Percentiles rank a stretch among this genome's conserved stretches.
Evolutionary conservation across 2,329 filamentous ascomycete species (phyloP).

Genomic region (Pseudodiploospora longispora): DNA sequence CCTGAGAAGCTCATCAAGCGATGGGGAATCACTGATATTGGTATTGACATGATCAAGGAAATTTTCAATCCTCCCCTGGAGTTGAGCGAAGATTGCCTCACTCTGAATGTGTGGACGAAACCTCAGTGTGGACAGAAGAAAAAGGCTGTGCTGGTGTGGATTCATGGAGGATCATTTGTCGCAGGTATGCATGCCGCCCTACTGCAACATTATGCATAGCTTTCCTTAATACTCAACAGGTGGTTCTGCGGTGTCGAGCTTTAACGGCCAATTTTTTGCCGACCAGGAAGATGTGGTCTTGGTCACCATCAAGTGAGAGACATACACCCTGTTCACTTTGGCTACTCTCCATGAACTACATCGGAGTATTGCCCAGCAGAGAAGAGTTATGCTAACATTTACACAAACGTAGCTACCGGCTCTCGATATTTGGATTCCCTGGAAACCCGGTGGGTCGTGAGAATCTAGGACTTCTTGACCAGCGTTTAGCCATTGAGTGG

Average conservation of each 20-base stretch:
- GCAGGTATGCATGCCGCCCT: not conserved
- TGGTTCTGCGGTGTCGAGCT: not conserved
- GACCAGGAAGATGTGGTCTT: slow-evolving; percentile 35
- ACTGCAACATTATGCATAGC: too few species aligned
- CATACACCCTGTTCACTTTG: too few species aligned
- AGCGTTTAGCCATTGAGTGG: slow-evolving; percentile 24
- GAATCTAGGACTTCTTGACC: slow-evolving; percentile 21
- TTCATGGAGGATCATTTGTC: slow-evolving; percentile 21
- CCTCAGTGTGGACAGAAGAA: slow-evolving; percentile 19
- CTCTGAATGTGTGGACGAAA: slow-evolving; percentile 30
- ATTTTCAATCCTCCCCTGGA: slow-evolving; percentile 16
- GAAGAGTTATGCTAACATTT: too few species aligned
- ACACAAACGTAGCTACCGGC: slow-evolving; percentile 23
- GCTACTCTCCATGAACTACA: too few species aligned
- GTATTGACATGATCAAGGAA: not conserved
- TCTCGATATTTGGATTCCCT: slow-evolving; percentile 35
- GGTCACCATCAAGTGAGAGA: slow-evolving; percentile 31
- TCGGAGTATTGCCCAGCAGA: too few species aligned
- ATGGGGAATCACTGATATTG: not conserved
- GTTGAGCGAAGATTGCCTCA: slow-evolving; percentile 26
- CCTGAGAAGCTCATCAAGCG: not conserved
- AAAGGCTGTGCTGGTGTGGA: slow-evolving; percentile 30
- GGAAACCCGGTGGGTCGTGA: slow-evolving; percentile 16
- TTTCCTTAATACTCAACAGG: not conserved
- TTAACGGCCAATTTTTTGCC: slow-evolving; percentile 31